Evolutionary conservation across 2,329 filamentous ascomycete species (phyloP).

Genomic region (Delphinella strobiligena): DNA sequence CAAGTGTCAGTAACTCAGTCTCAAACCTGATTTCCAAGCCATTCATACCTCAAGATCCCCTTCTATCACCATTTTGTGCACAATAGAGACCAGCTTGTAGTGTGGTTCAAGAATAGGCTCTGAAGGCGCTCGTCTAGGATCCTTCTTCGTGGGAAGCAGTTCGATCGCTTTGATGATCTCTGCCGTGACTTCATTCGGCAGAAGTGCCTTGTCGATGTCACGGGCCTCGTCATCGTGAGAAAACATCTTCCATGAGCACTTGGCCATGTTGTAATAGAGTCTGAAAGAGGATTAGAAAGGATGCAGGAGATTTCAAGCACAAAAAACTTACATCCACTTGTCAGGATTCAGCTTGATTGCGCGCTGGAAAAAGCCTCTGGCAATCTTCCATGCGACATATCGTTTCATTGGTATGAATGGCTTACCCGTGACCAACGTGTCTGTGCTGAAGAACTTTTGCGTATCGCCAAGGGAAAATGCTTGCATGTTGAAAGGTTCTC

Average conservation of each 20-base stretch:
- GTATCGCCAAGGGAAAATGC: constrained; percentile 52
- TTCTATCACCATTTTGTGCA: constrained; percentile 64
- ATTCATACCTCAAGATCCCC: constrained; percentile 28
- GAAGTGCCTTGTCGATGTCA: constrained; percentile 1
- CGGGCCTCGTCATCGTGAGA: background rate
- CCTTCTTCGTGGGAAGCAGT: constrained; percentile 37
- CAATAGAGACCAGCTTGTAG: constrained; percentile 74
- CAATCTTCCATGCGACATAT: constrained; percentile 54
- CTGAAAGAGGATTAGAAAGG: too few species aligned
- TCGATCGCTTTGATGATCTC: constrained; percentile 38
- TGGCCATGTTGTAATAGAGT: constrained; percentile 56
- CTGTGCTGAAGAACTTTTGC: constrained; percentile 47
- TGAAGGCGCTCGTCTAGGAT: constrained; percentile 47
- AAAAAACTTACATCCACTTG: constrained; percentile 41
- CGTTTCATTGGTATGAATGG: constrained; percentile 46
- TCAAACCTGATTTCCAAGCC: too few species aligned
- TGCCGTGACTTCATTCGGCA: constrained; percentile 9
- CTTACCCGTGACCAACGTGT: constrained; percentile 44
- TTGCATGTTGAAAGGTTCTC: constrained; percentile 56
- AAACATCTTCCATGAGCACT: constrained; percentile 63
- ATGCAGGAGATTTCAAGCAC: too few species aligned
- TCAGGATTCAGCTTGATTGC: constrained; percentile 48
- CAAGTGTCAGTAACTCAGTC: constrained; percentile 20
- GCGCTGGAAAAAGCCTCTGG: constrained; percentile 46
- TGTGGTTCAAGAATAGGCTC: constrained; percentile 84